A percentile compares a stretch with the other conserved stretches of the same genome.
These are phyloP conservation scores for Teratosphaeria destructans DNA, from an alignment of 2,329 filamentous ascomycete genomes.

Conservation along the genomic window DNA sequence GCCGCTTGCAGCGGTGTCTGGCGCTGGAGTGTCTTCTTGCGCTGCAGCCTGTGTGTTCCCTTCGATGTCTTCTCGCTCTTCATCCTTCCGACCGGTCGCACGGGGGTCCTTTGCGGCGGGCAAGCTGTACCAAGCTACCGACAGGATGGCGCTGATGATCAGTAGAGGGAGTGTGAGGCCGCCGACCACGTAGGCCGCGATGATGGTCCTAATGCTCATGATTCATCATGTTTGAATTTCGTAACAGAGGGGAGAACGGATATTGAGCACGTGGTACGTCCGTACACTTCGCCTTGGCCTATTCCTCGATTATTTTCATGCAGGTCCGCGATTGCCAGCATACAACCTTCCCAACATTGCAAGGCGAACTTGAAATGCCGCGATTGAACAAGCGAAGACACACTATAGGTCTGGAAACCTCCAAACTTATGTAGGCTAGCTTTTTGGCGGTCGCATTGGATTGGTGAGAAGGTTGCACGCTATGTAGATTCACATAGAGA, in stretches of 20 bases:
- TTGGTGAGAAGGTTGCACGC: too few relatives aligned
- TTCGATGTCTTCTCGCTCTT: not conserved
- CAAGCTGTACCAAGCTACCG: constrained; percentile 15
- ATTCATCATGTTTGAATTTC: not conserved
- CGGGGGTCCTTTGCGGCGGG: not conserved
- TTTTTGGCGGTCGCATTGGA: too few relatives aligned
- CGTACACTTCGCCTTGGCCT: not conserved
- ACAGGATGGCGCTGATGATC: constrained; percentile 48
- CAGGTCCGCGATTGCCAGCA: too few relatives aligned
- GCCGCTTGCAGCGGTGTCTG: constrained; percentile 18
- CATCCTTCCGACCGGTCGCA: not conserved
- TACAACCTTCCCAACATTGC: too few relatives aligned
- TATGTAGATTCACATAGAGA: too few relatives aligned
- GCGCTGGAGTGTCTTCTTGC: constrained; percentile 4
- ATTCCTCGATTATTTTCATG: not conserved
- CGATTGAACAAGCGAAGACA: too few relatives aligned
- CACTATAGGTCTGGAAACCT: too few relatives aligned
- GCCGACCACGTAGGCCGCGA: constrained; percentile 72
- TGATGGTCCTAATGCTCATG: constrained; percentile 42
- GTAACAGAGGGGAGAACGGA: not conserved
- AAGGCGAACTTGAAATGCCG: too few relatives aligned
- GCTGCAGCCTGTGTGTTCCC: not conserved
- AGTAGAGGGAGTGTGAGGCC: constrained; percentile 81
- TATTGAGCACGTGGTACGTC: not conserved
- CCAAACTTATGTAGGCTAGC: too few relatives aligned